Conservation (phyloP, 2,329 filamentous ascomycete species). For the Fusarium duplospermum region DNA sequence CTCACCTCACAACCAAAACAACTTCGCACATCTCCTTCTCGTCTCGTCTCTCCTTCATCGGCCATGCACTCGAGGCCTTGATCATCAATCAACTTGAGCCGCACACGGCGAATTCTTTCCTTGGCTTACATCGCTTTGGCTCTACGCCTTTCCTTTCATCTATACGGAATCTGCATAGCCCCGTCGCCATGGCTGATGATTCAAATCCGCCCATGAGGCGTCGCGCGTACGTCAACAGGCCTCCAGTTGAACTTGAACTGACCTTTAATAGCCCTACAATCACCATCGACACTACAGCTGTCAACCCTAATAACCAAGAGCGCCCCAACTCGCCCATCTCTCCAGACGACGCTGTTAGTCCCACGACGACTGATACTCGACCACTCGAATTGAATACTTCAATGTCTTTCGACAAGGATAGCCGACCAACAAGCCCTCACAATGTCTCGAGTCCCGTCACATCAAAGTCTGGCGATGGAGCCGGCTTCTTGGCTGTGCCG, state of each 20-base stretch:
- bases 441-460: conserved; percentile 73
- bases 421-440: conserved; percentile 76
- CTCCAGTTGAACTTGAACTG: conserved; percentile 27
- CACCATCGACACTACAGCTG: conserved; percentile 64
- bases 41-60: conserved; percentile 20
- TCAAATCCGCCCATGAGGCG: conserved; percentile 40
- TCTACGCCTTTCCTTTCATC: conserved; percentile 8
- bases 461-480: conserved; percentile 57
- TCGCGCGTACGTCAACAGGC: conserved; percentile 41
- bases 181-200: conserved; percentile 39
- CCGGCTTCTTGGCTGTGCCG: conserved; percentile 74
- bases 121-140: conserved; percentile 1
- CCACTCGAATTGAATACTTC: conserved; percentile 62
- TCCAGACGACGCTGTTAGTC: conserved; percentile 55
- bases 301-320: conserved; percentile 45
- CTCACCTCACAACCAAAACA: conserved; percentile 28
- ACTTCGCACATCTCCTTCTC: conserved; percentile 1
- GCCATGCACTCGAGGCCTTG: not conserved
- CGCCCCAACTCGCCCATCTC: conserved; percentile 50
- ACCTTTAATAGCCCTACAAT: conserved; percentile 60
- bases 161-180: not conserved
- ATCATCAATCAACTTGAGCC: conserved; percentile 2
- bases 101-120: not conserved
- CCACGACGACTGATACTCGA: conserved; percentile 52
- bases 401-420: conserved; percentile 73